A percentile compares a stretch with the other conserved stretches of the same genome.
Conservation (phyloP, 306 rosid genomes). For the Amphicarpaea edgeworthii region DNA sequence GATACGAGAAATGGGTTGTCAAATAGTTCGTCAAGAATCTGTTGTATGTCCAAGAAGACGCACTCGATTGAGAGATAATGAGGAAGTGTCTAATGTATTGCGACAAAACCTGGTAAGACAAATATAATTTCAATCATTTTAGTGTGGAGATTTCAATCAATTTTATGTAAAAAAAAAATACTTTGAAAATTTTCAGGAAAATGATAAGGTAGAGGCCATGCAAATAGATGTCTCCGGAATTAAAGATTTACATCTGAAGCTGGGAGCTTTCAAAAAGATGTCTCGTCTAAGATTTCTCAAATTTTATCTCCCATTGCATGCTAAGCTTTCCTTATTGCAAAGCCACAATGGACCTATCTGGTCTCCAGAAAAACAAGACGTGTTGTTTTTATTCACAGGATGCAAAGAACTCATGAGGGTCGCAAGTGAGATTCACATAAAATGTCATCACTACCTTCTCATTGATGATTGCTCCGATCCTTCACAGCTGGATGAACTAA, state of each 20-base stretch:
- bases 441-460: background rate
- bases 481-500: background rate
- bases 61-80: background rate
- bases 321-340: background rate
- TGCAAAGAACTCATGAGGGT: background rate
- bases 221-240: background rate
- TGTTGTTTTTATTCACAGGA: background rate
- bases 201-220: background rate
- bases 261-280: conserved; percentile 25
- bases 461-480: background rate
- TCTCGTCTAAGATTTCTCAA: background rate
- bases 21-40: conserved; percentile 28
- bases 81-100: background rate
- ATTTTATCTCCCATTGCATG: conserved; percentile 7
- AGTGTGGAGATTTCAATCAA: no score
- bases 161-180: no score
- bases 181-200: background rate
- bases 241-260: background rate
- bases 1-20: background rate
- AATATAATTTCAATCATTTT: no score
- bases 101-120: no score
- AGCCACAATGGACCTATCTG: background rate
- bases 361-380: background rate
- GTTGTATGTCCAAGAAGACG: background rate
- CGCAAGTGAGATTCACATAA: background rate